Conservation (phyloP, 345 rosid genomes). For the Kernera saxatilis region DNA sequence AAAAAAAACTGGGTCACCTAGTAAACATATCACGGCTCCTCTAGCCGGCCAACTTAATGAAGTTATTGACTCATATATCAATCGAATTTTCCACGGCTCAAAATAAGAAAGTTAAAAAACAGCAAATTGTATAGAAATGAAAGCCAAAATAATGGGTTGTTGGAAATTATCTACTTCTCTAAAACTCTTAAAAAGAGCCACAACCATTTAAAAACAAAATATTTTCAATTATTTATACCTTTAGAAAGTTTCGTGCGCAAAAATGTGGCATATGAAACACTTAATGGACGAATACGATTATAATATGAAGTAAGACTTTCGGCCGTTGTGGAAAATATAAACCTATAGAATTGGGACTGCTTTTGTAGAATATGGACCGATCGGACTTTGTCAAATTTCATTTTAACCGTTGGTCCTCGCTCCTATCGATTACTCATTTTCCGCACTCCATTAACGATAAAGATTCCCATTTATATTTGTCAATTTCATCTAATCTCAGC, state of each 20-base stretch:
- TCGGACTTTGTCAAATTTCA: slow-evolving; percentile 20
- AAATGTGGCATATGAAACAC: not conserved
- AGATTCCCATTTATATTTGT: slow-evolving; percentile 6
- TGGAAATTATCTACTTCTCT: not conserved
- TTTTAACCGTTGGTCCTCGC: slow-evolving; percentile 6
- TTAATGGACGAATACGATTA: not conserved
- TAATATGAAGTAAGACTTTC: slow-evolving; percentile 12
- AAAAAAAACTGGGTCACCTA: too few species aligned
- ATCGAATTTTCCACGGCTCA: not conserved
- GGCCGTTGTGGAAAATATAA: slow-evolving; percentile 3
- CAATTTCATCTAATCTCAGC: slow-evolving; percentile 1
- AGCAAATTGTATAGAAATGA: not conserved
- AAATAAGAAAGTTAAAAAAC: not conserved
- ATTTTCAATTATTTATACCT: not conserved
- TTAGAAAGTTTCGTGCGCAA: not conserved
- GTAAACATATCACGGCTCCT: too few species aligned
- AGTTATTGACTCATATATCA: not conserved
- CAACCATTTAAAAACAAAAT: not conserved
- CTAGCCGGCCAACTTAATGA: too few species aligned
- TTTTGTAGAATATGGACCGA: slow-evolving; percentile 29
- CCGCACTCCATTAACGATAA: slow-evolving; percentile 28
- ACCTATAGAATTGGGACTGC: slow-evolving; percentile 29
- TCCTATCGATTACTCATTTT: slow-evolving; percentile 8
- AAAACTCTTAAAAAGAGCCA: not conserved
- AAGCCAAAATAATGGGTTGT: not conserved